Percentiles rank a stretch among this genome's conserved stretches.
These are phyloP conservation scores for Mycena indigotica DNA, from an alignment of 768 basidiomycete species.

Conservation along the genomic window DNA sequence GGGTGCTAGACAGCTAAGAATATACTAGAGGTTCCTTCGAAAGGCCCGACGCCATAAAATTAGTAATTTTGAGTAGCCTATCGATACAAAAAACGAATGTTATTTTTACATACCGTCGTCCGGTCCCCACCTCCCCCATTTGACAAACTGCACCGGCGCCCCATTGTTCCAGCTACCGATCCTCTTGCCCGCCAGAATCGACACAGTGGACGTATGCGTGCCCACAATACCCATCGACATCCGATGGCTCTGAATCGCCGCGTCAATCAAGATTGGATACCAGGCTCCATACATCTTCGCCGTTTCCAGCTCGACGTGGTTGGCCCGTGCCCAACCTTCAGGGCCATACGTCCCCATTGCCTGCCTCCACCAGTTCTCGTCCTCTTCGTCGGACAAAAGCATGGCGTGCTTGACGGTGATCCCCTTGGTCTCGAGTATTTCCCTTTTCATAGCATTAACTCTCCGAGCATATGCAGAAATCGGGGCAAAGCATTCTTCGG, in stretches of 20 bases:
- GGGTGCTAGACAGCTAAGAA: too few species aligned
- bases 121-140: conserved; percentile 39
- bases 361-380: conserved; percentile 34
- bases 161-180: conserved; percentile 45
- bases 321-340: conserved; percentile 16
- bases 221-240: conserved; percentile 51
- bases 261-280: conserved; percentile 50
- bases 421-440: conserved; percentile 24
- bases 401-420: conserved; percentile 31
- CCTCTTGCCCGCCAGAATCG: conserved; percentile 44
- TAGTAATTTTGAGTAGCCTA: too few species aligned
- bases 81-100: neutral
- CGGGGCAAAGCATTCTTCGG: conserved; percentile 32
- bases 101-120: neutral
- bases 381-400: conserved; percentile 41
- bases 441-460: conserved; percentile 34
- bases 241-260: conserved; percentile 44
- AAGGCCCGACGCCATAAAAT: too few species aligned
- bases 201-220: conserved; percentile 51
- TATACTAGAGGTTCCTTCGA: too few species aligned
- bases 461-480: conserved; percentile 29
- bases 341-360: conserved; percentile 32
- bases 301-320: conserved; percentile 9
- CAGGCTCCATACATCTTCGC: conserved; percentile 30
- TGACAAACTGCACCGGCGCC: conserved; percentile 37